Percentiles rank a stretch among this genome's conserved stretches.
Conservation (phyloP, 768 basidiomycete genomes). For the Melanogaster broomeanus region DNA sequence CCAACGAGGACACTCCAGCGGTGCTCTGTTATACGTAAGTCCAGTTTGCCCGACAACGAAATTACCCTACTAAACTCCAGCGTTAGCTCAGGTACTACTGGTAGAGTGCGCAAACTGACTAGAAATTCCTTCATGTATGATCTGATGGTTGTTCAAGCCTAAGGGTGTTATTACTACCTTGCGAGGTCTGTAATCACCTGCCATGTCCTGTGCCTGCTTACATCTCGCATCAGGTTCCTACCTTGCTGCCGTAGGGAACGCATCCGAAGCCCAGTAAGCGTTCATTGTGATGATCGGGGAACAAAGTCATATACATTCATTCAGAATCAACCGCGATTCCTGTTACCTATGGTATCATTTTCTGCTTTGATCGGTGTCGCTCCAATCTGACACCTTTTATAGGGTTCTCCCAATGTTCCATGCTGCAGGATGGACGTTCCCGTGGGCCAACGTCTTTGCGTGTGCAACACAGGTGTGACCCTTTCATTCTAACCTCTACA, state of each 20-base stretch:
- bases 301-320: background rate
- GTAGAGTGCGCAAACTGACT: conserved; percentile 49
- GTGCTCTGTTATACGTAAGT: conserved; percentile 79
- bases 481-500: background rate
- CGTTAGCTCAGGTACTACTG: conserved; percentile 85
- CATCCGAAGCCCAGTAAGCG: conserved; percentile 67
- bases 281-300: background rate
- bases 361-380: background rate
- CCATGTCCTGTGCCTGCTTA: background rate
- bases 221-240: conserved; percentile 61
- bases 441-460: conserved; percentile 76
- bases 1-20: conserved; percentile 67
- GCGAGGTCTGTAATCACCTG: conserved; percentile 48
- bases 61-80: background rate
- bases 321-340: conserved; percentile 63
- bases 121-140: background rate
- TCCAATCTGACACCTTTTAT: background rate
- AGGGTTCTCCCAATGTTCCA: conserved; percentile 95
- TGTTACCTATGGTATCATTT: conserved; percentile 70
- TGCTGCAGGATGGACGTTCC: conserved; percentile 88
- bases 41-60: background rate
- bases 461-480: conserved; percentile 68
- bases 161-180: conserved; percentile 83
- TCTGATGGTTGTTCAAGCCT: conserved; percentile 47
- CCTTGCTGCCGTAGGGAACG: conserved; percentile 78